Conservation (phyloP, 2,329 filamentous ascomycete genomes). For the Ascochyta koolunga region DNA sequence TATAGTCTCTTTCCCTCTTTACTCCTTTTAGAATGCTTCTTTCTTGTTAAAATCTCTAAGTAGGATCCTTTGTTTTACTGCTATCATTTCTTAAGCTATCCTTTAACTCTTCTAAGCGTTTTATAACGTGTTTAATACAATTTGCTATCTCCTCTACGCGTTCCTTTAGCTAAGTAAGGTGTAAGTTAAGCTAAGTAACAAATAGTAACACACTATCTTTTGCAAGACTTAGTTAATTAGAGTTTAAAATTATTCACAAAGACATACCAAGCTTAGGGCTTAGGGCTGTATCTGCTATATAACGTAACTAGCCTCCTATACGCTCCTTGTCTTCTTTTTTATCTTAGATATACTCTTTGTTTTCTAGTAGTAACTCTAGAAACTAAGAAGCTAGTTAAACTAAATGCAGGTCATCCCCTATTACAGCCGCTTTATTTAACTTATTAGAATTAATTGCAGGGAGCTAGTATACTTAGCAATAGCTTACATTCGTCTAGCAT, state of each 20-base stretch:
- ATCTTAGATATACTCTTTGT: neutral
- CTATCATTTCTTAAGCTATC: neutral
- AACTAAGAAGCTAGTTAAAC: too few species aligned
- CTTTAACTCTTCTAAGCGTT: neutral
- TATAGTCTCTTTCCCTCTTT: neutral
- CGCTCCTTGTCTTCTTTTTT: neutral
- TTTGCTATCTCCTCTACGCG: neutral
- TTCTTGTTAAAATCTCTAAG: neutral
- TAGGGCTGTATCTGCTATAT: too few species aligned
- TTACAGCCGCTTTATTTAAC: too few species aligned
- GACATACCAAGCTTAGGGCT: too few species aligned
- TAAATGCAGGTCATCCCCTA: too few species aligned
- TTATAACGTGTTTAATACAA: neutral
- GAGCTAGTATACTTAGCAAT: too few species aligned
- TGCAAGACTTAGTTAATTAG: neutral
- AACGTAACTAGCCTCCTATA: neutral
- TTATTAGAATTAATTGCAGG: too few species aligned
- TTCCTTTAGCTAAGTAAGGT: neutral
- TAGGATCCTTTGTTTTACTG: neutral
- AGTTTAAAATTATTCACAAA: neutral
- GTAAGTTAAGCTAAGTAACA: neutral
- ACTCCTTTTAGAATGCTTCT: constrained; percentile 4
- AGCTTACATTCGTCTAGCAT: too few species aligned
- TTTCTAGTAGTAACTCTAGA: neutral
- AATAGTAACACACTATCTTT: neutral